phyloP scores from a whole-genome alignment of 306 rosid species.

The Nissolia schottii region DNA sequence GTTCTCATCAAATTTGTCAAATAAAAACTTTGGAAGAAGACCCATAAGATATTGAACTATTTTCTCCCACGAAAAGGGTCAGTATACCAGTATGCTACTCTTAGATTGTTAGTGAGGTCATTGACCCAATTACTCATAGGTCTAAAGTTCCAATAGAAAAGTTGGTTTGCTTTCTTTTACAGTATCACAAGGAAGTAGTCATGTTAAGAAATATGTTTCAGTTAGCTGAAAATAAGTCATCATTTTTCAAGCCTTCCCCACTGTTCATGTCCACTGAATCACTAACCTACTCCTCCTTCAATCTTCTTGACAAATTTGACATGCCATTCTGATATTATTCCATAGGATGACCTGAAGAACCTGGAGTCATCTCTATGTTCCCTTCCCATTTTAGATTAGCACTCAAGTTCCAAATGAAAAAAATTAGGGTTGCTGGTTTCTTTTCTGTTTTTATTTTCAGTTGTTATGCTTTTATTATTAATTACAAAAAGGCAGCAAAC shows the following conservation, averaged over 20 bases:
- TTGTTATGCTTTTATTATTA: no score
- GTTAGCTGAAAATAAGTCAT: background rate
- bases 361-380: background rate
- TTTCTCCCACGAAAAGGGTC: background rate
- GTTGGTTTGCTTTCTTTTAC: background rate
- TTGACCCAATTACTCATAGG: background rate
- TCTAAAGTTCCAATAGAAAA: background rate
- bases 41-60: background rate
- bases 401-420: background rate
- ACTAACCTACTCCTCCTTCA: background rate
- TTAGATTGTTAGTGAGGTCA: background rate
- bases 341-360: background rate
- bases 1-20: background rate
- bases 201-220: background rate
- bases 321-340: background rate
- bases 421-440: no score
- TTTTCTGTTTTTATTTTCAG: no score
- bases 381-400: constrained; percentile 14
- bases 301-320: background rate
- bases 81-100: background rate
- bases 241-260: background rate
- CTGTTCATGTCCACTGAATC: background rate
- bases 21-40: background rate
- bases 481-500: no score
- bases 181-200: background rate